These are phyloP conservation scores for Haplosporangium sp. DNA, from an alignment of 371 early-diverging fungal genomes.

Conservation along the genomic window DNA sequence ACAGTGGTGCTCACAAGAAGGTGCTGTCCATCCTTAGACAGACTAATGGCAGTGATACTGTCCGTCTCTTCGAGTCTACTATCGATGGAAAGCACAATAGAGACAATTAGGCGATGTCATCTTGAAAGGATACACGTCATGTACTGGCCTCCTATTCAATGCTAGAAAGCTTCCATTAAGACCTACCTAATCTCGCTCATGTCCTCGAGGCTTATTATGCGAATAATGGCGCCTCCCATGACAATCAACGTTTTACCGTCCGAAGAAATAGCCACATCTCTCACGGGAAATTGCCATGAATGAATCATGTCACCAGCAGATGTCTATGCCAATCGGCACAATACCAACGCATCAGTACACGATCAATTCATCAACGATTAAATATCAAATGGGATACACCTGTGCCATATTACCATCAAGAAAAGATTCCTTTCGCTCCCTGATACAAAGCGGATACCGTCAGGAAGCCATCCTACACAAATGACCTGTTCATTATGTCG, in stretches of 20 bases:
- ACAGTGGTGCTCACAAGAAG: slow-evolving; percentile 79
- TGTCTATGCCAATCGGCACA: slow-evolving; percentile 3
- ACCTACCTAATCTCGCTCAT: slow-evolving; percentile 65
- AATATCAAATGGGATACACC: not conserved
- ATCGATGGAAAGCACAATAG: not conserved
- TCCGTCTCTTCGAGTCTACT: slow-evolving; percentile 76
- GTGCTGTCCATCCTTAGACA: slow-evolving; percentile 78
- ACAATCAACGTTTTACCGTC: slow-evolving; percentile 83
- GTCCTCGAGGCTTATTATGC: slow-evolving; percentile 75
- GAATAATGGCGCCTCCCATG: slow-evolving; percentile 76
- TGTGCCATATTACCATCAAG: slow-evolving; percentile 30
- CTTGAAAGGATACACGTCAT: no score
- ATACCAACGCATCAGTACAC: not conserved
- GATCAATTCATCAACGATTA: not conserved
- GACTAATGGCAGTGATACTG: slow-evolving; percentile 79
- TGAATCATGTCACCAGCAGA: slow-evolving; percentile 25
- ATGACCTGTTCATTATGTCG: slow-evolving; percentile 31
- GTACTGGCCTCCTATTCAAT: no score
- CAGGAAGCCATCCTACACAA: slow-evolving; percentile 46
- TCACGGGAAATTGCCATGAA: slow-evolving; percentile 79
- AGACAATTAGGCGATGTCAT: no score
- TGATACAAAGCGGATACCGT: slow-evolving; percentile 43
- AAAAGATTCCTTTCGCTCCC: slow-evolving; percentile 43
- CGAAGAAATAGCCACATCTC: slow-evolving; percentile 82
- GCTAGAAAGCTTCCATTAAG: no score